phyloP scores from a whole-genome alignment of 768 basidiomycete species.

The Hygrophoropsis aurantiaca region DNA sequence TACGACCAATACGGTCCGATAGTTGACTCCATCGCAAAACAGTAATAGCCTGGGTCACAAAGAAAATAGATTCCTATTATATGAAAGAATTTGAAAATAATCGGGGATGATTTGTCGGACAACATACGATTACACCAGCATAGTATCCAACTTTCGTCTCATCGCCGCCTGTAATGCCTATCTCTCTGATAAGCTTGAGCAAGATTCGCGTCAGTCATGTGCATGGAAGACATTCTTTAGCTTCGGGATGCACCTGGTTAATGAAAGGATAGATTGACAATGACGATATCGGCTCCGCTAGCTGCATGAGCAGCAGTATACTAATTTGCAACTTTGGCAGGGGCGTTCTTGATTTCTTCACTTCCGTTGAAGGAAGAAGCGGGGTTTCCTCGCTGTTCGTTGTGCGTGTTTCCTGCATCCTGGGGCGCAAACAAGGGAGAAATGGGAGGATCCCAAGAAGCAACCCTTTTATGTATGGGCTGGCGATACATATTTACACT shows the following conservation, averaged over 20 bases:
- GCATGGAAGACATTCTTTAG: background rate
- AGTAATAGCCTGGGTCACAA: constrained; percentile 50
- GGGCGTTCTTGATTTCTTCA: constrained; percentile 33
- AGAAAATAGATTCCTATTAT: constrained; percentile 56
- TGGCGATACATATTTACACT: no score
- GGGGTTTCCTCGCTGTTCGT: constrained; percentile 45
- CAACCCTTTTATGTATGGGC: no score
- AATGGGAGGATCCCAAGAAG: no score
- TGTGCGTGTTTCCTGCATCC: no score
- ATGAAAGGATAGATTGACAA: constrained; percentile 63
- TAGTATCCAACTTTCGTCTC: constrained; percentile 68
- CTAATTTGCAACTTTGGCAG: constrained; percentile 52
- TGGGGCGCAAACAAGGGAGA: no score
- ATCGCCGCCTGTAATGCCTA: constrained; percentile 64
- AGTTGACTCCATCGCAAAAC: constrained; percentile 59
- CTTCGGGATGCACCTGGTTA: constrained; percentile 43
- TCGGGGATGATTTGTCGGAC: constrained; percentile 11
- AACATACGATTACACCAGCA: constrained; percentile 55
- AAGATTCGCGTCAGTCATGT: background rate
- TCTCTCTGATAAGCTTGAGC: constrained; percentile 55
- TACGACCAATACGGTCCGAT: constrained; percentile 54
- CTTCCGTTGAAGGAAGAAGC: constrained; percentile 35
- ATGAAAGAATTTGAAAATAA: background rate
- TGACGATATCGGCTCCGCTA: constrained; percentile 56
- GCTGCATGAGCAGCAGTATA: constrained; percentile 45